Evolutionary conservation across 495 filamentous ascomycete species (phyloP).

Genomic region (Podospora sp.): DNA sequence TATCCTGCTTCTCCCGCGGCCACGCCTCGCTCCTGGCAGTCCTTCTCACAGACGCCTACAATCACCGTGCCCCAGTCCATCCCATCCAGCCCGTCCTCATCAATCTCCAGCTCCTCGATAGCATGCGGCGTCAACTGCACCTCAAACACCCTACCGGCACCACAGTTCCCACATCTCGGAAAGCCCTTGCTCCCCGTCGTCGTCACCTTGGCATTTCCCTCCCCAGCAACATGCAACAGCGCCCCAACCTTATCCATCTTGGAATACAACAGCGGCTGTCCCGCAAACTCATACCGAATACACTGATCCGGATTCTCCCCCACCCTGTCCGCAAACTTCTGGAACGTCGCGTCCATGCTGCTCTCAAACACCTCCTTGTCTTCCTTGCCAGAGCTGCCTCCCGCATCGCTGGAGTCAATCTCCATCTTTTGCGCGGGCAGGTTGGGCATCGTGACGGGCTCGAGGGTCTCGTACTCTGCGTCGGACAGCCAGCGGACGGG

Average conservation of each 20-base stretch:
- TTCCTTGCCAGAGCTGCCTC: slow-evolving; percentile 59
- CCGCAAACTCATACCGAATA: slow-evolving; percentile 87
- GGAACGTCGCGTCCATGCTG: slow-evolving; percentile 82
- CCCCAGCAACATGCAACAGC: slow-evolving; percentile 45
- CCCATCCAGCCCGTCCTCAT: slow-evolving; percentile 75
- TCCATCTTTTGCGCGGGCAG: slow-evolving; percentile 57
- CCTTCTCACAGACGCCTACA: slow-evolving; percentile 71
- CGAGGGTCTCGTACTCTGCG: slow-evolving; percentile 88
- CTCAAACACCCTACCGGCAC: slow-evolving; percentile 72
- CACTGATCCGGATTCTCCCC: slow-evolving; percentile 93
- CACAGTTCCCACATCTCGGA: slow-evolving; percentile 77
- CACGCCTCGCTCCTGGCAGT: slow-evolving; percentile 36
- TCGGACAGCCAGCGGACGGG: slow-evolving; percentile 76
- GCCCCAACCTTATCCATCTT: slow-evolving; percentile 74
- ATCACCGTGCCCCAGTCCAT: slow-evolving; percentile 99
- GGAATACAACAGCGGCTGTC: slow-evolving; percentile 78
- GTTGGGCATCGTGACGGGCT: slow-evolving; percentile 47
- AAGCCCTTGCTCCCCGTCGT: slow-evolving; percentile 50
- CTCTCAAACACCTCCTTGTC: slow-evolving; percentile 85
- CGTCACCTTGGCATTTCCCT: slow-evolving; percentile 26
- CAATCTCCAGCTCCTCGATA: slow-evolving; percentile 84
- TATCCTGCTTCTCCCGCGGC: slow-evolving; percentile 50
- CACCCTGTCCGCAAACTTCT: slow-evolving; percentile 84
- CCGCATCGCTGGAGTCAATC: slow-evolving; percentile 45
- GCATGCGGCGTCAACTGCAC: slow-evolving; percentile 89